phyloP scores from a whole-genome alignment of 208 protist species.

The Acanthamoeba culbertsoni region DNA sequence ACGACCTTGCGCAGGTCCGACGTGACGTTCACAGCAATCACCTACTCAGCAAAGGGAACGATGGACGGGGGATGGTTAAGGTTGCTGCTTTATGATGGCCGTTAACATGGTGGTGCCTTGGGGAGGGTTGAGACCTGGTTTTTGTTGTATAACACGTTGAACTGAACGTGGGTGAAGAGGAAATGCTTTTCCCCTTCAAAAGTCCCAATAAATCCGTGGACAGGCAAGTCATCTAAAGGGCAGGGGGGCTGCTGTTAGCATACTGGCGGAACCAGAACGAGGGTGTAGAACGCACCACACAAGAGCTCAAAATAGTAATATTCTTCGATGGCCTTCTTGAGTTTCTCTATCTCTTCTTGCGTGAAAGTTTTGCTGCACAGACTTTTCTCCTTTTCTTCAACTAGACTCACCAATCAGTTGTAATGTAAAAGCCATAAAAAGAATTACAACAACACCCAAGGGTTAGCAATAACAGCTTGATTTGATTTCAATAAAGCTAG shows the following conservation, averaged over 20 bases:
- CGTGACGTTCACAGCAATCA: slow-evolving; percentile 70
- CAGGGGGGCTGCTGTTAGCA: background rate
- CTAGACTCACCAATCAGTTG: background rate
- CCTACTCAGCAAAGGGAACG: background rate
- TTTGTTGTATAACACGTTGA: slow-evolving; percentile 87
- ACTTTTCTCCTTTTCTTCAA: slow-evolving; percentile 1
- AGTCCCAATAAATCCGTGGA: slow-evolving; percentile 85
- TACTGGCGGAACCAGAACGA: background rate
- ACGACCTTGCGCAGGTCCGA: background rate
- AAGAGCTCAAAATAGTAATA: slow-evolving; percentile 88
- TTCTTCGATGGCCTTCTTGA: slow-evolving; percentile 83
- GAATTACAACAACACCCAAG: background rate
- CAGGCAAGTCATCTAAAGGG: slow-evolving; percentile 82
- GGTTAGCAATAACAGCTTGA: background rate
- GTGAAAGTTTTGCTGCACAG: slow-evolving; percentile 79
- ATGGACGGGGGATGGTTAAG: no score
- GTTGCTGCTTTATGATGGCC: no score
- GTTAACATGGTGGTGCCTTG: no score
- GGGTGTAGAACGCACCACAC: slow-evolving; percentile 17
- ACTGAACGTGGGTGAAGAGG: slow-evolving; percentile 90
- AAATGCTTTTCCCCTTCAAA: slow-evolving; percentile 56
- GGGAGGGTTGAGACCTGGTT: no score
- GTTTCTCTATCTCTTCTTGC: slow-evolving; percentile 66
- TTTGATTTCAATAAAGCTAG: background rate
- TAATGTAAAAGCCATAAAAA: background rate